phyloP scores from a whole-genome alignment of 768 basidiomycete species.

The Amyloporia xantha region DNA sequence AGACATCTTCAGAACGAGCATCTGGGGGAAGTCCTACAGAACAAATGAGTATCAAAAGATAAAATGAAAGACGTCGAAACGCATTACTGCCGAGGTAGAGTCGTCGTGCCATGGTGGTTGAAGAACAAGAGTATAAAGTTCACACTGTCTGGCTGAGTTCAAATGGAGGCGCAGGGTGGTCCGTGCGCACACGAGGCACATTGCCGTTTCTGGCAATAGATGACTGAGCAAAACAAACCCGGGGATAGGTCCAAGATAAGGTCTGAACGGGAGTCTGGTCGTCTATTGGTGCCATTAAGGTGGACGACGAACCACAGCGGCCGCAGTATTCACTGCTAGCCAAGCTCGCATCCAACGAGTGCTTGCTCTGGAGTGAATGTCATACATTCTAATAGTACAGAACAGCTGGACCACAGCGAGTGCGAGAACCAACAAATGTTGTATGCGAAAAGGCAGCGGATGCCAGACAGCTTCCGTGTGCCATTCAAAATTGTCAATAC shows the following conservation, averaged over 20 bases:
- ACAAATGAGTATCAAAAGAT: conserved; percentile 5
- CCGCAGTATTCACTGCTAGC: neutral
- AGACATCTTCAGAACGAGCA: conserved; percentile 76
- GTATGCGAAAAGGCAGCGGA: no score
- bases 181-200: conserved; percentile 19
- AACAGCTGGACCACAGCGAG: no score
- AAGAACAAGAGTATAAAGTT: conserved; percentile 7
- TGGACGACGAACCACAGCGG: neutral
- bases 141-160: conserved; percentile 10
- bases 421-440: no score
- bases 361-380: no score
- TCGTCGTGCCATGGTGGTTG: conserved; percentile 67
- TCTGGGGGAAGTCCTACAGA: conserved; percentile 71
- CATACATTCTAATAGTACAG: no score
- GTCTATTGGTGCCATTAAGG: neutral
- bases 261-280: conserved; percentile 3
- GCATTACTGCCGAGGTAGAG: conserved; percentile 79
- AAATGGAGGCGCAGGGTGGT: conserved; percentile 17
- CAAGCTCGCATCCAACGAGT: no score
- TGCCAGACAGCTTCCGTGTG: no score
- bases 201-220: neutral
- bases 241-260: neutral
- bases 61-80: conserved; percentile 3
- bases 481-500: no score
- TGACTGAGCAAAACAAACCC: neutral